A percentile compares a stretch with the other conserved stretches of the same genome.
phyloP scores from a whole-genome alignment of 768 basidiomycete genomes.

The Tremella mesenterica region DNA sequence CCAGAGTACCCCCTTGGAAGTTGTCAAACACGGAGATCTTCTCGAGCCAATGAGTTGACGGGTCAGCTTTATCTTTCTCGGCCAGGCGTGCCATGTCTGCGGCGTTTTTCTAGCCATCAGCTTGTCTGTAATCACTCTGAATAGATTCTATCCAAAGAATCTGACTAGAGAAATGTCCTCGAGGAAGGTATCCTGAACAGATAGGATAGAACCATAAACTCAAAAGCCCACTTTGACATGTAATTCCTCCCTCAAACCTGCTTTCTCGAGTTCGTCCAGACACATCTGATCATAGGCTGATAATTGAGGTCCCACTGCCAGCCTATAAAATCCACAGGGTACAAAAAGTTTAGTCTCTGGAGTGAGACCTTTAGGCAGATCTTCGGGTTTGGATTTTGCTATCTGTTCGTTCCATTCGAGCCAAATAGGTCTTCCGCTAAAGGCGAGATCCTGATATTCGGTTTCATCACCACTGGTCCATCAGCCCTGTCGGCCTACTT shows the following conservation, averaged over 20 bases:
- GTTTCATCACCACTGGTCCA: constrained; percentile 13
- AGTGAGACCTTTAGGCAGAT: constrained; percentile 16
- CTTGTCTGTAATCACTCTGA: neutral
- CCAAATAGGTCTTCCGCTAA: constrained; percentile 19
- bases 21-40: constrained; percentile 1
- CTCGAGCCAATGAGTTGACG: neutral
- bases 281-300: constrained; percentile 16
- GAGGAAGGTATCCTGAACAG: neutral
- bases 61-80: constrained; percentile 1
- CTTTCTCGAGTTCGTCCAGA: constrained; percentile 15
- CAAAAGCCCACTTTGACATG: constrained; percentile 15
- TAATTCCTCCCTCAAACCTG: constrained; percentile 17
- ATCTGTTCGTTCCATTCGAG: constrained; percentile 21
- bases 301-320: constrained; percentile 9
- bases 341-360: constrained; percentile 14
- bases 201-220: neutral
- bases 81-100: constrained; percentile 1
- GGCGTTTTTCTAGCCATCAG: neutral
- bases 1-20: constrained; percentile 7
- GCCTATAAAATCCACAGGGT: constrained; percentile 15
- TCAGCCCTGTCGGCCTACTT: no score
- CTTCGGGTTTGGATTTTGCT: constrained; percentile 7
- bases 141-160: neutral
- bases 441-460: constrained; percentile 25
- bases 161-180: neutral